Evolutionary conservation across 2,329 filamentous ascomycete genomes (phyloP), one percentile per base, ranked within the genome.

Genomic region (Septoria linicola): DNA sequence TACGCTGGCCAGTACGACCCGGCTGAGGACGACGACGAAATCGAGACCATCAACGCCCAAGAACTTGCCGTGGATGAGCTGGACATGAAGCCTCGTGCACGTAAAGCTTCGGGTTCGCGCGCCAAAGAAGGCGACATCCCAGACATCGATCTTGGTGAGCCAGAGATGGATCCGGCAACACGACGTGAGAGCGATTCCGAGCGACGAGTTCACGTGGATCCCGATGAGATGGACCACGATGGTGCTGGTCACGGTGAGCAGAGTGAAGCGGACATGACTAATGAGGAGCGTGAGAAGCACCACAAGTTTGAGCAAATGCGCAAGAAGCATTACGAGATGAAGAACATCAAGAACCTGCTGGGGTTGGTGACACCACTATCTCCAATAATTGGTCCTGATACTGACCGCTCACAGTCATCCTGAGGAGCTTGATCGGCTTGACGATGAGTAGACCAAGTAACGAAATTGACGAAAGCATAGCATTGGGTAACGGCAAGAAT

Each of bases 311-410:
- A 96, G 74, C 79, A 88, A 73, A 80, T 89, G 76, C 82, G 93
- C 66, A 96, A 93, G 83, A 92, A 85, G 76, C 93, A 99, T 72
- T 99, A 99, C 72, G 93, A 99, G 78, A 99, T 99, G 93, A 89
- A 83, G 74, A 87, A 93, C 66, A 90, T 96, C 52, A 95, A 93
- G 65, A 82, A 85, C 65, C 73, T 97, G 46, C 80, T 99, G 59
- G 91, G 89, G 83, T 85, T 70, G 59, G 77, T 72, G 19, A 45
- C 39, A 32, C 20, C 32, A 51, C 34, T 37, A 31, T 32, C 45
- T 46, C 30, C 51, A 6, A 30, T 54, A 8, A 20, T 21, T 17
- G n/a, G 36, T 41, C 23, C 35, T 41, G 31, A 51, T 37, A 14
- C 53, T 62, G 41, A 61, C 54, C 11, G 46, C 11, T 25, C 41